Evolutionary conservation across 2,329 filamentous ascomycete genomes (phyloP), one percentile per base, ranked within the genome.

Genomic region (Ceratocystis ficicola): DNA sequence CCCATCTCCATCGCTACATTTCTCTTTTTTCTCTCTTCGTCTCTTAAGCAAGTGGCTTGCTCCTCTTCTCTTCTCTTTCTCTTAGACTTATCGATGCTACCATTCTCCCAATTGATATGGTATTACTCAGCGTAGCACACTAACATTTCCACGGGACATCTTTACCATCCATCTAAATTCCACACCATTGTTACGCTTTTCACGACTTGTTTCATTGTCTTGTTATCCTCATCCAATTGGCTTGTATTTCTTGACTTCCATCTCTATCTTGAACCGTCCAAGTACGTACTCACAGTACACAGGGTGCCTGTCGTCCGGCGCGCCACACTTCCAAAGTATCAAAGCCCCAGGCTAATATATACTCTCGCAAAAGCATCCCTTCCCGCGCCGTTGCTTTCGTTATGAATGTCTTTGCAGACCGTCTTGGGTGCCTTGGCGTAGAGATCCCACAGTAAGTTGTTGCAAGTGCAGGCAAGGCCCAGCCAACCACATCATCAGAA

Each of bases 351-450:
- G 17, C 55, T 59, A 59, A 59, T 36, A 8, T 25, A 52, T 8
- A 59, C 30, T 30, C 30, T 32, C 30, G 36, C 28, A 59, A 30
- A 59, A 10, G 28, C 55, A 7, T 30, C 7, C 28, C 55, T 36
- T 32, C 10, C 55, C 55, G 55, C 8, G 32, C 55, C n/a, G 28
- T n/a, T 25, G 28, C 22, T 59, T 59, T 59, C 28, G 4, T 36
- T 59, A 59, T 59, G 55, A 17, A 59, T 59, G 55, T 59, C 55
- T 59, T 59, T 59, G 55, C 20, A 59, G 55, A 36, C 17, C 28
- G 55, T 59, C 55, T 59, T 32, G 55, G 55, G 7, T 59, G 30
- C 17, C 30, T 59, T 59, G 55, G 28, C 55, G 55, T 32, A 59
- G 55, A 36, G 55, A 59, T 59, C 55, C 28, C 28, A n/a, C 30